Percentiles rank a stretch among this genome's conserved stretches.
These are phyloP conservation scores for Ogataea pini DNA, from an alignment of 805 yeast genomes.

Conservation along the genomic window DNA sequence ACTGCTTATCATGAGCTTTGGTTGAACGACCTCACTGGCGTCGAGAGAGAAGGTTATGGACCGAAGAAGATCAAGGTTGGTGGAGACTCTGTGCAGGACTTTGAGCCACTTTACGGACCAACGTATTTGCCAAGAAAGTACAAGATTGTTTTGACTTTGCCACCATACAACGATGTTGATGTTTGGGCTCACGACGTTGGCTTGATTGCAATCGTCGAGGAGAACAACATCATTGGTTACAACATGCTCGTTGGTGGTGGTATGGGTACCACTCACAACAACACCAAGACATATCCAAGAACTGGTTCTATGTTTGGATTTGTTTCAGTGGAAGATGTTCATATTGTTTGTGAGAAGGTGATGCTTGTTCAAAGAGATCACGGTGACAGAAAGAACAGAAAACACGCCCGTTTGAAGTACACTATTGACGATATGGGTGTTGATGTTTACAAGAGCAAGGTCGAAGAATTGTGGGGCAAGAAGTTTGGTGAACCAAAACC, in stretches of 20 bases:
- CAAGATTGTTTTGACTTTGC: constrained; percentile 91
- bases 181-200: constrained; percentile 96
- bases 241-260: constrained; percentile 96
- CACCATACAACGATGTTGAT: constrained; percentile 96
- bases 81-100: constrained; percentile 77
- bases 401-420: constrained; percentile 96
- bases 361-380: constrained; percentile 92
- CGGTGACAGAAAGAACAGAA: constrained; percentile 95
- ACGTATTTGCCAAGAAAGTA: constrained; percentile 92
- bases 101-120: constrained; percentile 87
- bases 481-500: constrained; percentile 69
- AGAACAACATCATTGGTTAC: constrained; percentile 71
- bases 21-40: constrained; percentile 47
- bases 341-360: constrained; percentile 81
- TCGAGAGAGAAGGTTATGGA: constrained; percentile 68
- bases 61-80: constrained; percentile 85
- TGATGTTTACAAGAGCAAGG: constrained; percentile 74
- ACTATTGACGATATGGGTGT: constrained; percentile 94
- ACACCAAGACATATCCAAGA: constrained; percentile 94
- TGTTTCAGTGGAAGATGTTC: constrained; percentile 64
- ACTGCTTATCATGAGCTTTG: constrained; percentile 97
- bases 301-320: constrained; percentile 88
- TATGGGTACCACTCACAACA: constrained; percentile 98
- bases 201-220: constrained; percentile 78
- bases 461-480: constrained; percentile 81